Base-by-base conservation (phyloP, 1,139 yeast genomes). In the Kodamaea sp. region DNA sequence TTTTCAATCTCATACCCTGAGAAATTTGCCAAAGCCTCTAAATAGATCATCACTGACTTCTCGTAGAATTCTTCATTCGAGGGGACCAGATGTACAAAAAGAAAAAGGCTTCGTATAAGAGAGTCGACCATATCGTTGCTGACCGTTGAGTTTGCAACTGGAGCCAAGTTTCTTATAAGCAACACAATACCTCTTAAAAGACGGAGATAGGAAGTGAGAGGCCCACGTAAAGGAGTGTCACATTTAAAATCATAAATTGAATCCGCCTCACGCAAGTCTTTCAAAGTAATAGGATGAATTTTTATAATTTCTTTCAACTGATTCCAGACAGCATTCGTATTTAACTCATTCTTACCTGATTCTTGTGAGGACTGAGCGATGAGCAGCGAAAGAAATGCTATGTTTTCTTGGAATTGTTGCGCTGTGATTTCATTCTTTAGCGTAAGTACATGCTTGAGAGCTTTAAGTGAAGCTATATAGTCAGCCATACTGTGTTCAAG, bases 1-100 rank as follows among this genome's bases (percentile, higher is more conserved):
- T n/a, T 15, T 7, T 22, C 12, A 9, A 36, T 20, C 8, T 22
- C 26, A 32, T 36, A 41, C 27, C 31, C 34, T 10, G 39, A 39
- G 28, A 35, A 40, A 32, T 50, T 50, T 3, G 52, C 50, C 29
- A 50, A 27, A 2, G 48, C 34, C 31, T 50, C 47, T 12, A 42
- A 29, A 27, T 42, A 49, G 6, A 43, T 44, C 7, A 34, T 25
- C n/a, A 42, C 11, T 1, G 49, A 43, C 32, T 40, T 45, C 6
- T 34, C 43, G 27, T 37, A 43, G 24, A 41, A 43, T 6, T 35
- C 35, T 20, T 38, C 34, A n/a, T 22, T 25, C 4, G 10, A 24
- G 1, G 42, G 36, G 8, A 34, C 20, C 20, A 15, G 20, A n/a
- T 27, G 15, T 5, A 27, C 9, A 31, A 41, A 41, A 7, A 26